These are phyloP conservation scores for Rubus idaeus DNA, from an alignment of 306 rosid species.

Conservation along the genomic window DNA sequence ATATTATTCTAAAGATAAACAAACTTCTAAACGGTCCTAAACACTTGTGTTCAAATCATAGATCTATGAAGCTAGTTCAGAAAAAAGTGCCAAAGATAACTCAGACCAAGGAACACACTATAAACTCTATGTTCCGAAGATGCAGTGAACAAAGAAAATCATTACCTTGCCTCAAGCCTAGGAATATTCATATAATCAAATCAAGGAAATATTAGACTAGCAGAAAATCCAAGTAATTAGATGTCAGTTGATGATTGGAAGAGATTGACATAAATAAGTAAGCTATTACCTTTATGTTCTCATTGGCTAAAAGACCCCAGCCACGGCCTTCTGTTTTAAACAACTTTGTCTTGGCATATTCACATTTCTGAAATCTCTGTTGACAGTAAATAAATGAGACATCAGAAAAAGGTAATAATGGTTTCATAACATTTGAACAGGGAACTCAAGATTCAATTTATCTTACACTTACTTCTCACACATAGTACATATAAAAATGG, in stretches of 20 bases:
- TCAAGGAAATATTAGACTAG: constrained; percentile 7
- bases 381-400: constrained; percentile 25
- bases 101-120: not conserved
- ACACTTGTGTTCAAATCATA: not conserved
- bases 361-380: constrained; percentile 89
- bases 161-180: not conserved
- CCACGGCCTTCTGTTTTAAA: constrained; percentile 90
- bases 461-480: not conserved
- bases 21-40: not conserved
- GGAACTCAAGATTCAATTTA: constrained; percentile 7
- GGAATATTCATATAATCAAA: not conserved
- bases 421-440: constrained; percentile 19
- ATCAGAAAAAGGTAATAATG: constrained; percentile 22
- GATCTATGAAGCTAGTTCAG: not conserved
- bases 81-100: not conserved
- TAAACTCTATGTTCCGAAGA: constrained; percentile 5
- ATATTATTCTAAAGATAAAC: not conserved
- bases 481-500: not conserved
- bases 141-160: not conserved
- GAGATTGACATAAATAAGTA: constrained; percentile 10
- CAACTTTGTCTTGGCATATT: constrained; percentile 83
- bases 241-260: constrained; percentile 15
- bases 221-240: constrained; percentile 7
- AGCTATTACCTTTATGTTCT: constrained; percentile 70
- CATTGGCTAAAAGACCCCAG: constrained; percentile 91